Percentiles rank a stretch among this genome's conserved stretches.
Evolutionary conservation across 2,329 filamentous ascomycete genomes (phyloP).

Genomic region (Nothomitra cinnamomea): DNA sequence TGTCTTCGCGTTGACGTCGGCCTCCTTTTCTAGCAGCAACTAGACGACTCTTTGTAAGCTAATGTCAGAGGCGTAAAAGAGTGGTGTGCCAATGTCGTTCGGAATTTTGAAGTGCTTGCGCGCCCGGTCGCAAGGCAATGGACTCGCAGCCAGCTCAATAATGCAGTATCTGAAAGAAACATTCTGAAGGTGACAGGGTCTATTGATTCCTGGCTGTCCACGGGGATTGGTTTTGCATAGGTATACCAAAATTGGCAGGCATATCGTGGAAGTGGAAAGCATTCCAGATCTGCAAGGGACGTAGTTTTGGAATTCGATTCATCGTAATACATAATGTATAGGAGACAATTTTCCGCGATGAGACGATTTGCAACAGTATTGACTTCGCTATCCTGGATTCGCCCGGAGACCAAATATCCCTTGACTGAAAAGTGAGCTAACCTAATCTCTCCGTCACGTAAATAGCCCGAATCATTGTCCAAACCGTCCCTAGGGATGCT

Average conservation of each 20-base stretch:
- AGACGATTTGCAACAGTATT: background rate
- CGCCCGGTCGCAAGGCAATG: background rate
- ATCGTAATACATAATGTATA: constrained; percentile 2
- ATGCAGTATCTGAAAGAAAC: constrained; percentile 1
- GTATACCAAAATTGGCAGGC: background rate
- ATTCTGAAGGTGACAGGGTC: background rate
- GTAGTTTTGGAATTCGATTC: background rate
- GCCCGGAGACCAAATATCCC: constrained; percentile 4
- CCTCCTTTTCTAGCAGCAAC: background rate
- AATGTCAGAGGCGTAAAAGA: constrained; percentile 3
- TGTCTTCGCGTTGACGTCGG: background rate
- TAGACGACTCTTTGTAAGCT: background rate
- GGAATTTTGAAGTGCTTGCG: background rate
- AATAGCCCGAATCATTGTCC: background rate
- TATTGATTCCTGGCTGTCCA: background rate
- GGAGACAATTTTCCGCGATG: constrained; percentile 2
- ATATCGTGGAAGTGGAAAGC: background rate
- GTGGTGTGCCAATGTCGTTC: background rate
- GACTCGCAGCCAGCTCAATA: constrained; percentile 2
- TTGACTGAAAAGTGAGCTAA: constrained; percentile 6
- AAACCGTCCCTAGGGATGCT: background rate
- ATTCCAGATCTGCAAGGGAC: background rate
- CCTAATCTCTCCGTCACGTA: background rate
- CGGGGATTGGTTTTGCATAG: background rate
- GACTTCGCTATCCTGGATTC: background rate